phyloP scores from a whole-genome alignment of 768 basidiomycete species.

The Leccinellum rugosiceps region DNA sequence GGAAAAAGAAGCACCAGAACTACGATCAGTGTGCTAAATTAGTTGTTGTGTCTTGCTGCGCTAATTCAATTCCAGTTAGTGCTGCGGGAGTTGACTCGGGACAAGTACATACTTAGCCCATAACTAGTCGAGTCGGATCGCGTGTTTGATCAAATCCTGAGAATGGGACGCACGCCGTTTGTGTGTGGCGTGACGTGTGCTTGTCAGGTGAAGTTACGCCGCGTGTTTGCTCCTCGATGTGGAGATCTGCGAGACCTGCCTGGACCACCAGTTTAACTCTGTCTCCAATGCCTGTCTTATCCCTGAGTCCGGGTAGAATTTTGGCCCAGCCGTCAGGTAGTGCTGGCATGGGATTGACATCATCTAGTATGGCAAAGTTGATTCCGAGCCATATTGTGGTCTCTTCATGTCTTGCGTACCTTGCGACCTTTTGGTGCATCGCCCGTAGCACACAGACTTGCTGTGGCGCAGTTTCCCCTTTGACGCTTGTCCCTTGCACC shows the following conservation, averaged over 20 bases:
- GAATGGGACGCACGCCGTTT: conserved; percentile 13
- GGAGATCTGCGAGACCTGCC: neutral
- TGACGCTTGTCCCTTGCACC: too few species aligned
- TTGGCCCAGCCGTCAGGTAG: neutral
- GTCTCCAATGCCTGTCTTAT: neutral
- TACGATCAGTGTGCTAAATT: too few species aligned
- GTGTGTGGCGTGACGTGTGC: conserved; percentile 20
- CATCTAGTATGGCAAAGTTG: conserved; percentile 2
- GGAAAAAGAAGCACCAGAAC: neutral
- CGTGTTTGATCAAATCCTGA: conserved; percentile 1
- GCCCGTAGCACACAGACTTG: neutral
- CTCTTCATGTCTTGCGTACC: neutral
- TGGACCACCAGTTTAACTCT: neutral
- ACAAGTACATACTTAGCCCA: neutral
- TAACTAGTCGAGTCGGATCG: neutral
- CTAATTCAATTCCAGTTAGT: neutral
- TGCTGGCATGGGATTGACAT: neutral
- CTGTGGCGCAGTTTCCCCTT: conserved; percentile 6
- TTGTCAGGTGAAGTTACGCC: neutral
- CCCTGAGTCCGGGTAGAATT: neutral
- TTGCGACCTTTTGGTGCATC: neutral
- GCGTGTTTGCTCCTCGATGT: neutral
- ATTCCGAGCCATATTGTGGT: neutral
- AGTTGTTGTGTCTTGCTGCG: neutral
- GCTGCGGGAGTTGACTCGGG: neutral